These are phyloP conservation scores for Globisporangium takayamanum DNA, from an alignment of 352 stramenopile species.

Conservation along the genomic window DNA sequence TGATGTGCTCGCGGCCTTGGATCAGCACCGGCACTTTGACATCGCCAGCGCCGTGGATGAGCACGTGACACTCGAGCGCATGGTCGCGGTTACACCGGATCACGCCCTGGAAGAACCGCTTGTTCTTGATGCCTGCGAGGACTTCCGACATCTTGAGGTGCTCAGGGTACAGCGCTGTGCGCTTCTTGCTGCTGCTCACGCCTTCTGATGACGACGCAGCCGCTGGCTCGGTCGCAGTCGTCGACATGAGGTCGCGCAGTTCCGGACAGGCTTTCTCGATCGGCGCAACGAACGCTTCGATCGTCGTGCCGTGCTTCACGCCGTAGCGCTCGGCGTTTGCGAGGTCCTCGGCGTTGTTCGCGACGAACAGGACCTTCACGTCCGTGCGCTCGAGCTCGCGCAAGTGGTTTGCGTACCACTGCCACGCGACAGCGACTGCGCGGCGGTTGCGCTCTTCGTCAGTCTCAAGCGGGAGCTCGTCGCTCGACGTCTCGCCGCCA, in stretches of 20 bases:
- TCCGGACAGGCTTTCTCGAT: constrained; percentile 39
- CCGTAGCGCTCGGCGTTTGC: constrained; percentile 33
- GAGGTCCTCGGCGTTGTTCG: constrained; percentile 60
- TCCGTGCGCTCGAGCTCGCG: constrained; percentile 40
- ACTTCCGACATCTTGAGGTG: constrained; percentile 74
- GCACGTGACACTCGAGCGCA: constrained; percentile 72
- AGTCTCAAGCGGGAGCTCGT: constrained; percentile 41
- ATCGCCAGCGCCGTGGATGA: constrained; percentile 63
- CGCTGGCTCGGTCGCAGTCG: constrained; percentile 21
- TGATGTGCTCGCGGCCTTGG: constrained; percentile 87
- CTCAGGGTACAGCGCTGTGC: constrained; percentile 65
- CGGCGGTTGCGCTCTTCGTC: constrained; percentile 85
- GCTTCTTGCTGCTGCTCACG: constrained; percentile 34
- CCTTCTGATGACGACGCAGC: constrained; percentile 18
- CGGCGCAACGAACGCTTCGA: constrained; percentile 53
- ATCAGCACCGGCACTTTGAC: constrained; percentile 68
- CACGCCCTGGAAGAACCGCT: constrained; percentile 85
- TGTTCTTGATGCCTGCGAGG: constrained; percentile 83
- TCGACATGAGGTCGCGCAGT: constrained; percentile 51
- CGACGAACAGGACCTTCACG: constrained; percentile 50
- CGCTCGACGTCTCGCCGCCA: constrained; percentile 28
- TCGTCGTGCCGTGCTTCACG: constrained; percentile 46
- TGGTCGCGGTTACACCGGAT: constrained; percentile 85
- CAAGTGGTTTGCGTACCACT: constrained; percentile 71
- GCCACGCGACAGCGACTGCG: constrained; percentile 70